Conservation (phyloP, 257 asterid genomes). For the Solanum medicagineum region DNA sequence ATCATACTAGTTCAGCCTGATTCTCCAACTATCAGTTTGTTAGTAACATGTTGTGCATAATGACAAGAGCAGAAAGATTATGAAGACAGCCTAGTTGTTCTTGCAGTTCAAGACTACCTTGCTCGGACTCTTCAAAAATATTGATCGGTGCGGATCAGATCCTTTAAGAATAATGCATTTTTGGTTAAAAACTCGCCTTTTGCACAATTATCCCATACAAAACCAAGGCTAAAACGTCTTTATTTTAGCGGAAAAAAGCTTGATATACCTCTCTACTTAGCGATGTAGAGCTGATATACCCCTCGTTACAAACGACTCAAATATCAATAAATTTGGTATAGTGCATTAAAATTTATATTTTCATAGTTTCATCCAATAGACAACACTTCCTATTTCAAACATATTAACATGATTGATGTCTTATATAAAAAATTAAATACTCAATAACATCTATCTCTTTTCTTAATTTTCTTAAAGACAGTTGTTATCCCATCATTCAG, state of each 20-base stretch:
- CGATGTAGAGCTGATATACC: background rate
- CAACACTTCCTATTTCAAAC: background rate
- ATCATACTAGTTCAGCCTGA: background rate
- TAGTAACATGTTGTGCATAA: background rate
- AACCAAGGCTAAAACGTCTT: background rate
- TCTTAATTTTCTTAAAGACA: background rate
- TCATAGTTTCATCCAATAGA: background rate
- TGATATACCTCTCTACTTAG: background rate
- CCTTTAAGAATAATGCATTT: background rate
- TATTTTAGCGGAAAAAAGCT: fast-evolving
- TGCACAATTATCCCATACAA: background rate
- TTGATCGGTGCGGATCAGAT: background rate
- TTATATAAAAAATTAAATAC: background rate
- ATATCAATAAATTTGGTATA: background rate
- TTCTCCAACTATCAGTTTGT: background rate
- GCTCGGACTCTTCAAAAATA: background rate
- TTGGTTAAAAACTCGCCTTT: background rate
- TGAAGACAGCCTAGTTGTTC: background rate
- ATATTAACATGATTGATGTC: background rate
- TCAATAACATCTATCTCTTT: background rate
- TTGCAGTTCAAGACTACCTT: too few relatives aligned
- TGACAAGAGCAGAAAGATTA: background rate
- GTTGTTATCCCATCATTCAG: background rate
- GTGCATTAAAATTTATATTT: background rate
- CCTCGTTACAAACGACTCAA: background rate